Evolutionary conservation across 2,329 filamentous ascomycete genomes (phyloP), one percentile per base, ranked within the genome.

Genomic region (Botrytis deweyae): DNA sequence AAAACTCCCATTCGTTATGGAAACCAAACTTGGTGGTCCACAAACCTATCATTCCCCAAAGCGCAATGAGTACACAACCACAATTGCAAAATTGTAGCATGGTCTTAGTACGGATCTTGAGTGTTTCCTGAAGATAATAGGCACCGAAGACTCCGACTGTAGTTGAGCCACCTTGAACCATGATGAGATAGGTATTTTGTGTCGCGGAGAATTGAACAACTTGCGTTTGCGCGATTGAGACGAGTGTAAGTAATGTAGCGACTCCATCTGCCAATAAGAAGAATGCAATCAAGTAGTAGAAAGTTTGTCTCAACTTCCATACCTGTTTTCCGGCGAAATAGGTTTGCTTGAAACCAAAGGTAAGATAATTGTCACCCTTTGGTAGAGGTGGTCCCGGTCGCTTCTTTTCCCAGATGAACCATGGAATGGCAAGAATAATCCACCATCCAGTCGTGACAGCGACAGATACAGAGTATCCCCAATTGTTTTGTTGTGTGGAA

Each of bases 1-100:
- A 81, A 66, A 81, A 80, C 49, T 81, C 80, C 79, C 80, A 80
- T 25, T 78, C 63, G 33, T 80, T 80, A 58, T 81, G 80, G 49
- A 76, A 80, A 36, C 80, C 80, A 40, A 80, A 72, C 63, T 78
- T 78, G 10, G 72, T 73, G 1, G 79, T 80, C 79, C 79, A 80
- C 61, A 81, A 80, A 14, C 80, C 80, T 46, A 80, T 70, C 76
- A 79, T 79, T 14, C 80, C 80, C 79, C 79, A 81, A 0, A 80
- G 69, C 1, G 78, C 75, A 36, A 78, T 70, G 12, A 81, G 63
- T 6, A 80, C 67, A 64, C 76, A 78, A 4, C 76, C 76, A 61
- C 78, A 78, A 68, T 80, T 81, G 25, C 77, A 76, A 16, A 74
- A 62, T 62, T 80, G 79, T 16, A 80, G 76, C 78, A 81, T 80